Evolutionary conservation across 2,329 filamentous ascomycete genomes (phyloP), one percentile per base, ranked within the genome.

Genomic region (Botrytis sinoallii): DNA sequence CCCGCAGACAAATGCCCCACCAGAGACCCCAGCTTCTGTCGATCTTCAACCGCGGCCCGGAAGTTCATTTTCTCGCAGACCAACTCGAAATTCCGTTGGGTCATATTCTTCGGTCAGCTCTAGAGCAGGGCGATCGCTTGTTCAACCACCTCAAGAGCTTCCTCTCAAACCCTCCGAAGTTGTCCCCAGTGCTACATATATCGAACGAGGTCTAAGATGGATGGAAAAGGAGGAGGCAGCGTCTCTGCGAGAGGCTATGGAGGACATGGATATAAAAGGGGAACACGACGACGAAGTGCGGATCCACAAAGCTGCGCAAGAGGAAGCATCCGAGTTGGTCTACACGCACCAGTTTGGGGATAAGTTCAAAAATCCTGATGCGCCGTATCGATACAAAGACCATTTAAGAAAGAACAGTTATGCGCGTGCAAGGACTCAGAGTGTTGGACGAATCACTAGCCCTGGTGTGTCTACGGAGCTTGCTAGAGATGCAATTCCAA

Each of bases 181-280:
- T 67, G 89, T 91, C 25, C 88, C 90, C 10, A 92, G 87, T 74
- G 85, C 89, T 61, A 89, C 88, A 12, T 94, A 94, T 81, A 90
- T 93, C 73, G 92, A 94, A 81, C 88, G 90, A 73, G 91, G 91
- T 29, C 88, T 90, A 79, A 85, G 92, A 78, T 93, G 92, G 91
- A 92, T 93, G 88, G 92, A 95, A 81, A 93, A 92, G 81, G 91
- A 94, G 79, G 92, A 95, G 82, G 91, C 89, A 6, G 86, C 87
- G 52, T 91, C 91, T 32, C 82, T 95, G 74, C 88, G 91, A 29
- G 87, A 90, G 75, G 92, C 92, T 18, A 89, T 95, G 86, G 89
- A 93, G 77, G 90, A 93, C 78, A 88, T 94, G 87, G 88, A 92
- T 74, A 76, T 92, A 61, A 85, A 84, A 71, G 82, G 84, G 52